These are phyloP conservation scores for Vinca major DNA, from an alignment of 305 asterid species.

Conservation along the genomic window DNA sequence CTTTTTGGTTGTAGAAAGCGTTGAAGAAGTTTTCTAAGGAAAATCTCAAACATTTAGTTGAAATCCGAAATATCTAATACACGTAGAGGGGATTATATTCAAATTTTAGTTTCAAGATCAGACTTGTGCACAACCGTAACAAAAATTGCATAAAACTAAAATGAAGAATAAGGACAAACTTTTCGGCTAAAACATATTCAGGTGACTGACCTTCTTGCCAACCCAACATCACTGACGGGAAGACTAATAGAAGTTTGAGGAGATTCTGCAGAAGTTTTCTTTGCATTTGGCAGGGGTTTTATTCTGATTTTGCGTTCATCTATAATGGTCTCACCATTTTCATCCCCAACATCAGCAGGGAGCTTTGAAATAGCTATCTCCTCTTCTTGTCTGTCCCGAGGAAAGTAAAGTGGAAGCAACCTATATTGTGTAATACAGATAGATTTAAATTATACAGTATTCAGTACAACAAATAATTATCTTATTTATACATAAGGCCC, in stretches of 20 bases:
- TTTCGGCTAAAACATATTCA: not conserved
- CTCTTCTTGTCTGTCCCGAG: conserved; percentile 75
- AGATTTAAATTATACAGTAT: not conserved
- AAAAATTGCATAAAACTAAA: not conserved
- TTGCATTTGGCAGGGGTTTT: conserved; percentile 66
- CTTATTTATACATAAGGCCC: too few relatives aligned
- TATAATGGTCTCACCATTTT: conserved; percentile 77
- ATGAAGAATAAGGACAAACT: not conserved
- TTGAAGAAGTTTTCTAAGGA: not conserved
- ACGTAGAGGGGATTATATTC: not conserved
- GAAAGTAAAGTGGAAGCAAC: conserved; percentile 92
- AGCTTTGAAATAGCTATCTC: conserved; percentile 62
- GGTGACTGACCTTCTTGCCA: conserved; percentile 52
- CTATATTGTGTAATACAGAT: conserved; percentile 20
- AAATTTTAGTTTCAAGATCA: not conserved
- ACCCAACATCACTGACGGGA: conserved; percentile 52
- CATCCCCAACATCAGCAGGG: conserved; percentile 96
- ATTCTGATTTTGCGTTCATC: conserved; percentile 87
- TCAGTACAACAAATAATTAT: conserved; percentile 4
- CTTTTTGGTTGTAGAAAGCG: not conserved
- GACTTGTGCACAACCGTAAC: not conserved
- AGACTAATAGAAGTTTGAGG: conserved; percentile 42
- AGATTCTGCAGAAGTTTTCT: conserved; percentile 36
- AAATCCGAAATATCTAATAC: not conserved
- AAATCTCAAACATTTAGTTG: not conserved